These are phyloP conservation scores for Millerozyma acaciae DNA, from an alignment of 805 yeast genomes.

Conservation along the genomic window DNA sequence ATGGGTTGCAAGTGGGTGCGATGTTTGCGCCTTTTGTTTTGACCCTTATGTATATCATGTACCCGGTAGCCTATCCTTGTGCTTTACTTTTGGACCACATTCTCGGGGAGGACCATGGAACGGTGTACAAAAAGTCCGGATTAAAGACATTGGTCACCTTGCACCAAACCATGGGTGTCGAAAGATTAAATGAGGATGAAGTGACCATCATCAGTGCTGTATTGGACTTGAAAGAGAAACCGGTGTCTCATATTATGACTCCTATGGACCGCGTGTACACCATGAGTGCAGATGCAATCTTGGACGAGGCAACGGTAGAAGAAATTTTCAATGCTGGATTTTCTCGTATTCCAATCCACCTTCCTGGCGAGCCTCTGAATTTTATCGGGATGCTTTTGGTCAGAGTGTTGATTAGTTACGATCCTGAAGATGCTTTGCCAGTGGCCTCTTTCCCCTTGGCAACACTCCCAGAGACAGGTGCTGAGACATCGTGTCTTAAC, in stretches of 20 bases:
- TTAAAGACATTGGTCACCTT: slow-evolving; percentile 88
- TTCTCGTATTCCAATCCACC: slow-evolving; percentile 89
- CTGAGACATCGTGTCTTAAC: slow-evolving; percentile 88
- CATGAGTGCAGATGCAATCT: slow-evolving; percentile 73
- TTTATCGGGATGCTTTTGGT: slow-evolving; percentile 95
- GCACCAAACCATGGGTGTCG: slow-evolving; percentile 94
- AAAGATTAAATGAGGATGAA: slow-evolving; percentile 88
- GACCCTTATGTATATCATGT: slow-evolving; percentile 79
- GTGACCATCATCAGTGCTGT: slow-evolving; percentile 95
- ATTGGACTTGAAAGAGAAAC: slow-evolving; percentile 86
- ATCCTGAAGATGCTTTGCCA: slow-evolving; percentile 92
- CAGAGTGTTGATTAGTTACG: slow-evolving; percentile 87
- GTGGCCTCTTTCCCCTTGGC: slow-evolving; percentile 93
- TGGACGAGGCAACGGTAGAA: slow-evolving; percentile 82
- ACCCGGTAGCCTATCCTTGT: slow-evolving; percentile 89
- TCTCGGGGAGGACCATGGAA: slow-evolving; percentile 95
- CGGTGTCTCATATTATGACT: slow-evolving; percentile 85
- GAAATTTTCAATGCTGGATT: slow-evolving; percentile 92
- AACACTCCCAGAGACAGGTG: slow-evolving; percentile 90
- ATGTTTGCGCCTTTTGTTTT: slow-evolving; percentile 86
- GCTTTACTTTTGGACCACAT: slow-evolving; percentile 75
- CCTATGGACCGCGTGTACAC: slow-evolving; percentile 89
- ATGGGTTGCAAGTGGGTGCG: slow-evolving; percentile 89
- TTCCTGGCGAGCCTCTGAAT: slow-evolving; percentile 84
- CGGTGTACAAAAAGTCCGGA: slow-evolving; percentile 88